Evolutionary conservation across 2,329 filamentous ascomycete genomes (phyloP), one percentile per base, ranked within the genome.

Genomic region (Ilyonectria mors-panacis): DNA sequence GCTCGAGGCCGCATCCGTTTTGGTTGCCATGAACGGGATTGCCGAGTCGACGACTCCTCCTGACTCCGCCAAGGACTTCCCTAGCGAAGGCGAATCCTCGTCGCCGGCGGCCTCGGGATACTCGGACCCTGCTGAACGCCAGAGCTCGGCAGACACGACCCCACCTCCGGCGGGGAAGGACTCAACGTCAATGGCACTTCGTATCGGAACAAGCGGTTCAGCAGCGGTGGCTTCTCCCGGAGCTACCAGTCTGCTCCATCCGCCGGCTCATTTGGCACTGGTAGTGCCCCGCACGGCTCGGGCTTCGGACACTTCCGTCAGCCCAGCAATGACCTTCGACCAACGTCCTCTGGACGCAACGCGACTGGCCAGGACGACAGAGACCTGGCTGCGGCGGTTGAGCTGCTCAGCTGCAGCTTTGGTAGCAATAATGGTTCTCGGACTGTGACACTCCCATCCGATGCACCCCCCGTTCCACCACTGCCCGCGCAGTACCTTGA

Each of bases 1-100:
- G 67, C 89, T 99, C 67, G 96, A 99, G 83, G 96, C 96, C 45
- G 96, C 96, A 44, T 97, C 94, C n/a, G 96, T 98, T 59, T 86
- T 99, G 71, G 92, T 98, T 66, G 92, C 91, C 77, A 98, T 99
- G 95, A 98, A 91, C 78, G 82, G 79, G 73, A 80, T 79, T 60
- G 72, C 76, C 51, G 81, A 82, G 82, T 86, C 85, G 54, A 84
- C 87, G 45, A 91, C 89, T 5, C 87, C 91, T 51, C 89, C 90
- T 30, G 89, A 91, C 65, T 91, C 89, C 42, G 85, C 91, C 63
- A 90, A 89, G 76, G 88, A 91, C 75, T 90, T 89, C 75, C 87
- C 91, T 69, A 97, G 94, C 81, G 94, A 97, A 77, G 86, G 91
- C 59, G 95, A 94, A 39, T 96, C 94, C 37, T 87, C 88, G 23